These are phyloP conservation scores for Epithemia pelagica DNA, from an alignment of 108 stramenopile genomes.

Conservation along the genomic window DNA sequence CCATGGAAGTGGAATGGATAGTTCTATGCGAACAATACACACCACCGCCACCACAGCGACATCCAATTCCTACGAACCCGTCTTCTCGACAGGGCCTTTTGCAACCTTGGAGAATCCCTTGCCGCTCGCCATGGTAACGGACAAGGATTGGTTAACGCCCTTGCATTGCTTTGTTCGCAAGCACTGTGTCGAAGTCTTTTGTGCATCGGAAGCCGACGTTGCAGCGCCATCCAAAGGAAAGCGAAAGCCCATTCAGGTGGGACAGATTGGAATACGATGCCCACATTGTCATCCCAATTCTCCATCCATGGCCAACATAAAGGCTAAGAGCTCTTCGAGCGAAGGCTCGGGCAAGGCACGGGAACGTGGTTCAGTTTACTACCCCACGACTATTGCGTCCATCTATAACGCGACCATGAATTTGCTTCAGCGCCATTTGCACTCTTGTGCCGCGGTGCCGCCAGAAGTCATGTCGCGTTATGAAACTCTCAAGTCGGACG, in stretches of 20 bases:
- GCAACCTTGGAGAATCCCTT: conserved; percentile 37
- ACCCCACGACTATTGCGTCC: conserved; percentile 54
- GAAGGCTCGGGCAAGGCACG: conserved; percentile 9
- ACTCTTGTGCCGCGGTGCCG: conserved; percentile 53
- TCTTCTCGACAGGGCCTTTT: conserved; percentile 46
- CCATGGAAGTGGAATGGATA: not conserved
- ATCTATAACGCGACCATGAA: conserved; percentile 84
- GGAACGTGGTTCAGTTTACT: conserved; percentile 73
- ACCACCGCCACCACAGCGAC: not conserved
- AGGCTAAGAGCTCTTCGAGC: not conserved
- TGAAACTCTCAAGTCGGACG: conserved; percentile 67
- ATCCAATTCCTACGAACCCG: not conserved
- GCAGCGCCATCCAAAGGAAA: conserved; percentile 75
- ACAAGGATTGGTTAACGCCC: conserved; percentile 76
- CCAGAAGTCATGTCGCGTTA: conserved; percentile 55
- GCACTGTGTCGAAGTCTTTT: conserved; percentile 72
- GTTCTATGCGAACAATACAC: not conserved
- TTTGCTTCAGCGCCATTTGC: conserved; percentile 70
- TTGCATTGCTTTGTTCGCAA: conserved; percentile 78
- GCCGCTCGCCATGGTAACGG: conserved; percentile 50
- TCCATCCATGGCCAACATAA: not conserved
- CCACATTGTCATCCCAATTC: conserved; percentile 47
- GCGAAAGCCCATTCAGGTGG: conserved; percentile 64
- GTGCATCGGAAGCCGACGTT: conserved; percentile 59
- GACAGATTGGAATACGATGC: conserved; percentile 83